phyloP scores from a whole-genome alignment of 1,139 yeast genomes.

The Diutina mesorugosa region DNA sequence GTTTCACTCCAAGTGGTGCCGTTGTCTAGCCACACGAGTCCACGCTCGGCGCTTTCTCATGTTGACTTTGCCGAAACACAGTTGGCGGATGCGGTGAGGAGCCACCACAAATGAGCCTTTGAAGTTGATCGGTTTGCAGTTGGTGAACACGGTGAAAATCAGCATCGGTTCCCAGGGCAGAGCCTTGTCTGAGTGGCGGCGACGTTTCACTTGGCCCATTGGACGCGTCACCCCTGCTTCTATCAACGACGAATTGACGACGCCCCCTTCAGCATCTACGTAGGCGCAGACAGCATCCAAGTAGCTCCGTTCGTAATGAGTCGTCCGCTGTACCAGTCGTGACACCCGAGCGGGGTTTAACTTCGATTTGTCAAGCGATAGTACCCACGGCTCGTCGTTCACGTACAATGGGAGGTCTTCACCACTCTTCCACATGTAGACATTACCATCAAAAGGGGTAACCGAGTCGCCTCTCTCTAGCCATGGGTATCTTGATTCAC shows the following conservation, averaged over 20 bases:
- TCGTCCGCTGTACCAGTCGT: background rate
- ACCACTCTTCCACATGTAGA: background rate
- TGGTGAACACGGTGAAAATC: conserved; percentile 7
- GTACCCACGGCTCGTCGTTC: background rate
- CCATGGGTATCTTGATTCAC: background rate
- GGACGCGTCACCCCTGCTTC: background rate
- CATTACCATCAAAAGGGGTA: background rate
- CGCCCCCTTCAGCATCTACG: background rate
- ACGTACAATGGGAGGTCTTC: background rate
- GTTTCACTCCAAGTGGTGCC: conserved; percentile 7
- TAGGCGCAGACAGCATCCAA: background rate
- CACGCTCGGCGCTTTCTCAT: conserved; percentile 27
- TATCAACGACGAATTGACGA: background rate
- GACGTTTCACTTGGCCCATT: background rate
- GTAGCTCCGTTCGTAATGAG: background rate
- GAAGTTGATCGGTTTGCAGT: conserved; percentile 7
- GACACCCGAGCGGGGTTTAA: background rate
- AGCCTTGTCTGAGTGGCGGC: background rate
- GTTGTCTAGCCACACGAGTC: conserved; percentile 5
- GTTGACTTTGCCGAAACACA: conserved; percentile 28
- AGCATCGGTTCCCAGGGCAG: conserved; percentile 7
- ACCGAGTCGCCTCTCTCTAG: background rate
- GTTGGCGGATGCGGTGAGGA: conserved; percentile 4
- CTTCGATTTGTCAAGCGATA: background rate
- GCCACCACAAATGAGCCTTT: background rate